These are phyloP conservation scores for Nicotiana knightiana DNA, from an alignment of 257 asterid species.

Conservation along the genomic window DNA sequence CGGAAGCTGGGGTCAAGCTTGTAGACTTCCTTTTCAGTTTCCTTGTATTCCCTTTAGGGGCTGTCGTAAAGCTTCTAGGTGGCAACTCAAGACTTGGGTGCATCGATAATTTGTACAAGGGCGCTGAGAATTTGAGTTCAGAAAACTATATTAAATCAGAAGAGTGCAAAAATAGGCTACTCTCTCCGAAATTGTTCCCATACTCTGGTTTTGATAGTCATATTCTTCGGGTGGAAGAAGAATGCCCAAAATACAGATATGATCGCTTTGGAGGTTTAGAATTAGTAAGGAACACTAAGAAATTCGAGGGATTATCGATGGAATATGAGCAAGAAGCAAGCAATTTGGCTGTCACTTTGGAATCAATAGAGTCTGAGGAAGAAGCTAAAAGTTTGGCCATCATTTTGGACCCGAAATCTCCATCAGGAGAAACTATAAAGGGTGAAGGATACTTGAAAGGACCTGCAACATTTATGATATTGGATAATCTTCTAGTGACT, in stretches of 20 bases:
- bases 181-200: conserved; percentile 8
- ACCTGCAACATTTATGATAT: conserved; percentile 8
- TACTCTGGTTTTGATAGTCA: background rate
- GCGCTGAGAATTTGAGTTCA: background rate
- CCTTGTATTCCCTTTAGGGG: background rate
- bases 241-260: background rate
- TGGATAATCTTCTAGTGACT: conserved; percentile 4
- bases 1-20: conserved; percentile 10
- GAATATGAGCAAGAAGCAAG: background rate
- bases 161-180: background rate
- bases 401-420: conserved; percentile 7
- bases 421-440: background rate
- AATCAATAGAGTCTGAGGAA: background rate
- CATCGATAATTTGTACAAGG: conserved; percentile 12
- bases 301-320: background rate
- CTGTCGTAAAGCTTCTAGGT: conserved; percentile 3
- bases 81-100: conserved; percentile 5
- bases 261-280: background rate
- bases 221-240: background rate
- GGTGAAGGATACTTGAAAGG: conserved; percentile 13
- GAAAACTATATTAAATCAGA: conserved; percentile 3
- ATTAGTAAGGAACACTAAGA: background rate
- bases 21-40: conserved; percentile 15
- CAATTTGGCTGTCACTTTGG: too few species aligned
- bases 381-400: background rate